phyloP scores from a whole-genome alignment of 495 filamentous ascomycete species.

The Aspergillus steynii region DNA sequence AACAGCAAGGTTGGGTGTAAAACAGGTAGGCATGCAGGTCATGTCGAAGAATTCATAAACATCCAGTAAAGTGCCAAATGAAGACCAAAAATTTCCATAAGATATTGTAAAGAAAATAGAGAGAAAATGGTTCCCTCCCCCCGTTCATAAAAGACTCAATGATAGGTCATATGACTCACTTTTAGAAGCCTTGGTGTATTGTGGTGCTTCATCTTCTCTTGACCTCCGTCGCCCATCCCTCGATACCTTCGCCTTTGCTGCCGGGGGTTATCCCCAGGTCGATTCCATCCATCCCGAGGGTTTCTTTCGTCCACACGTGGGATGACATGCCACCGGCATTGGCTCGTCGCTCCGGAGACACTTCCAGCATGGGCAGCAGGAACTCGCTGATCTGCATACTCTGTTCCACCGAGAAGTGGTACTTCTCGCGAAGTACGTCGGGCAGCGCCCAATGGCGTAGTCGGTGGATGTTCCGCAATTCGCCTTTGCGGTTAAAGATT shows the following conservation, averaged over 20 bases:
- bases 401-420: constrained; percentile 84
- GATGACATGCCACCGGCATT: constrained; percentile 95
- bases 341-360: constrained; percentile 81
- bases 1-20: not conserved
- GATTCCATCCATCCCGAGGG: constrained; percentile 82
- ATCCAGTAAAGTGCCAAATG: constrained; percentile 19
- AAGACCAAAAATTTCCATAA: constrained; percentile 14
- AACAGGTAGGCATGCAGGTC: constrained; percentile 12
- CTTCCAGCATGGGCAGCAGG: constrained; percentile 87
- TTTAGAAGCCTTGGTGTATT: too few species aligned
- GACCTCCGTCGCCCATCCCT: constrained; percentile 90
- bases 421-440: constrained; percentile 94
- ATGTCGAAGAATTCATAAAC: constrained; percentile 26
- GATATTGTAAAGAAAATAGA: not conserved
- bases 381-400: constrained; percentile 79
- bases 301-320: constrained; percentile 77
- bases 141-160: not conserved
- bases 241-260: constrained; percentile 88
- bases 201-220: constrained; percentile 65
- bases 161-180: too few species aligned
- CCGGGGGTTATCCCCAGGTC: constrained; percentile 73
- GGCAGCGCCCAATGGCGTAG: constrained; percentile 95
- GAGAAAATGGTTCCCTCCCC: too few species aligned
- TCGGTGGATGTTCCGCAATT: constrained; percentile 96
- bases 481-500: constrained; percentile 97